A percentile compares a stretch with the other conserved stretches of the same genome.
phyloP scores from a whole-genome alignment of 2,329 filamentous ascomycete genomes.

The Cladophialophora psammophila region DNA sequence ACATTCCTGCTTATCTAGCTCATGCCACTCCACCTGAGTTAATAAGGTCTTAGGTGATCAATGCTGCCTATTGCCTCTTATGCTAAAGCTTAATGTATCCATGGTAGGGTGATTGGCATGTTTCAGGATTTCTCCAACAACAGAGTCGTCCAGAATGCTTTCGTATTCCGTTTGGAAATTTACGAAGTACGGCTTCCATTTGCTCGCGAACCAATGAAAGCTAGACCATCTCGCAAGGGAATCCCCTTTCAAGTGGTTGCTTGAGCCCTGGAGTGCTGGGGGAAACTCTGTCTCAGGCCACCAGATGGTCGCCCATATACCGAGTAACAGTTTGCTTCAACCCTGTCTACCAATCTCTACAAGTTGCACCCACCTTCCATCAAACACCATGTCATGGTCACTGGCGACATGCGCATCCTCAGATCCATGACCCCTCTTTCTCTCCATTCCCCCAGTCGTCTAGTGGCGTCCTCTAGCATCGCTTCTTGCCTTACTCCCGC shows the following conservation, averaged over 20 bases:
- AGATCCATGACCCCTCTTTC: conserved; percentile 72
- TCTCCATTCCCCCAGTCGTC: conserved; percentile 75
- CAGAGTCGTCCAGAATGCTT: not conserved
- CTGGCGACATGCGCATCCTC: conserved; percentile 69
- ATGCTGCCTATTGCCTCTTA: not conserved
- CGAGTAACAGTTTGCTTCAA: too few relatives aligned
- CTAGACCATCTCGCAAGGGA: not conserved
- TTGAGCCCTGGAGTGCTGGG: not conserved
- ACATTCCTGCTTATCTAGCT: not conserved
- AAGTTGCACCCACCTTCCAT: conserved; percentile 53
- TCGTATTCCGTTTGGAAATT: not conserved
- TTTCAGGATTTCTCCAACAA: not conserved
- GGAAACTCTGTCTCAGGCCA: not conserved
- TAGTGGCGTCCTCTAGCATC: conserved; percentile 64
- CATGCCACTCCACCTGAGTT: not conserved
- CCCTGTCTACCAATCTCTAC: conserved; percentile 5
- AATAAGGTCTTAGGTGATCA: not conserved
- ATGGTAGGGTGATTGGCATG: not conserved
- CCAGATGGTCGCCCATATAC: not conserved
- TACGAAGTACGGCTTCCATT: not conserved
- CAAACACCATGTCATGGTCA: conserved; percentile 77
- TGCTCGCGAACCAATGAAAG: not conserved
- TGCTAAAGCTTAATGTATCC: not conserved
- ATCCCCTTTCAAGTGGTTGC: not conserved
- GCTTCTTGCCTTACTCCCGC: conserved; percentile 59